These are phyloP conservation scores for Candida pseudocylindracea DNA, from an alignment of 1,139 yeast genomes.

Conservation along the genomic window DNA sequence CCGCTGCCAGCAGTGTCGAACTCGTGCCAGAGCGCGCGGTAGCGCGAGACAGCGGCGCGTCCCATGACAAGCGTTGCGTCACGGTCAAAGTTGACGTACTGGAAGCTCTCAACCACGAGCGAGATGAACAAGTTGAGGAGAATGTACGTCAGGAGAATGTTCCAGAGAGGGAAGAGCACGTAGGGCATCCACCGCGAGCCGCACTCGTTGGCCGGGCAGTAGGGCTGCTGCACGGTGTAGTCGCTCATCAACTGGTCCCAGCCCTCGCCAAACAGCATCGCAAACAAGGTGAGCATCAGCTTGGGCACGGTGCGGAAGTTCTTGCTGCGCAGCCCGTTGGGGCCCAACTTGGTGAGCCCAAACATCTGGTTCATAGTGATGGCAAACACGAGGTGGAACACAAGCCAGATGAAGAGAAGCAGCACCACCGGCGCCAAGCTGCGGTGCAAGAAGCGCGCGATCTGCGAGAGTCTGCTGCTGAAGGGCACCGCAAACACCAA, in stretches of 20 bases:
- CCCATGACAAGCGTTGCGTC: too few relatives aligned
- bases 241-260: constrained; percentile 87
- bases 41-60: too few relatives aligned
- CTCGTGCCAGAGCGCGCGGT: too few relatives aligned
- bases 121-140: constrained; percentile 85
- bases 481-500: constrained; percentile 55
- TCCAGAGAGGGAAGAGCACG: constrained; percentile 69
- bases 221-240: constrained; percentile 40
- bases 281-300: constrained; percentile 52
- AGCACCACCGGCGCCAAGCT: constrained; percentile 54
- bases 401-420: constrained; percentile 66
- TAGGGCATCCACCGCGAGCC: constrained; percentile 62
- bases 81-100: too few relatives aligned
- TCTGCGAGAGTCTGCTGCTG: constrained; percentile 52
- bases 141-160: constrained; percentile 79
- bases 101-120: constrained; percentile 66
- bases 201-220: constrained; percentile 50
- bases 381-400: constrained; percentile 66
- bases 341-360: constrained; percentile 68
- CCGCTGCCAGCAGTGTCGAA: too few relatives aligned
- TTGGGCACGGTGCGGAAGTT: constrained; percentile 77
- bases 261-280: constrained; percentile 89
- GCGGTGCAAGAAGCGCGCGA: constrained; percentile 65
- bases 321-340: constrained; percentile 46
- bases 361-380: constrained; percentile 85